phyloP scores from a whole-genome alignment of 148 eudicot genomes.

The Diospyros kaki region DNA sequence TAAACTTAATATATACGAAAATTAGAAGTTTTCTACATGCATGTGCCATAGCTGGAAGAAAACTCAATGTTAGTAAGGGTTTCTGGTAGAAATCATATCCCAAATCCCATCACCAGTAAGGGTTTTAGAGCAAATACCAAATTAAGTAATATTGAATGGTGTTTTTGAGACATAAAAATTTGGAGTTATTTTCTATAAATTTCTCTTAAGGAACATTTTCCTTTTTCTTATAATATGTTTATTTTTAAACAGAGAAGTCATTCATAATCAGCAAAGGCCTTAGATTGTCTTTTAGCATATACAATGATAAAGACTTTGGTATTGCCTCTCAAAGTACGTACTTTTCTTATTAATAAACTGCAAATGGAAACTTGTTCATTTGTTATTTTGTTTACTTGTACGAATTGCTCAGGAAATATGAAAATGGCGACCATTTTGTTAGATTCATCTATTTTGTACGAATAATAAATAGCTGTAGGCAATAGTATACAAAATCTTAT shows the following conservation, averaged over 20 bases:
- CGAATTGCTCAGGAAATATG: not conserved
- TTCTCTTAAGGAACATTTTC: not conserved
- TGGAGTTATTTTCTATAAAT: not conserved
- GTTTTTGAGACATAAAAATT: not conserved
- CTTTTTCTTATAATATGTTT: not conserved
- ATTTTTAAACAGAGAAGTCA: constrained; percentile 7
- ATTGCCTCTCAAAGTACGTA: constrained; percentile 15
- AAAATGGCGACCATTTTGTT: not conserved
- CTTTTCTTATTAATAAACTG: too few relatives aligned
- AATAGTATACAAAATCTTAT: not conserved
- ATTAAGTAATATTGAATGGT: not conserved
- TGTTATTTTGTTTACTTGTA: not conserved
- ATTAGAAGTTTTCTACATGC: too few relatives aligned
- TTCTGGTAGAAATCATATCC: too few relatives aligned
- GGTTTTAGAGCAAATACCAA: too few relatives aligned
- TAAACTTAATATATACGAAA: too few relatives aligned
- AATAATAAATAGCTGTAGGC: not conserved
- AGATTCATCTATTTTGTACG: constrained; percentile 1
- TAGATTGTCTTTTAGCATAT: not conserved
- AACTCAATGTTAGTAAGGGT: too few relatives aligned
- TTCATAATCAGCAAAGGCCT: not conserved
- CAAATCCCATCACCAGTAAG: too few relatives aligned
- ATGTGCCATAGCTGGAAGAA: too few relatives aligned
- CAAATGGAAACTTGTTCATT: constrained; percentile 5
- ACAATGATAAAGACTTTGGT: constrained; percentile 18